Evolutionary conservation across 768 basidiomycete species (phyloP).

Genomic region (Neoboletus subvelutipes): DNA sequence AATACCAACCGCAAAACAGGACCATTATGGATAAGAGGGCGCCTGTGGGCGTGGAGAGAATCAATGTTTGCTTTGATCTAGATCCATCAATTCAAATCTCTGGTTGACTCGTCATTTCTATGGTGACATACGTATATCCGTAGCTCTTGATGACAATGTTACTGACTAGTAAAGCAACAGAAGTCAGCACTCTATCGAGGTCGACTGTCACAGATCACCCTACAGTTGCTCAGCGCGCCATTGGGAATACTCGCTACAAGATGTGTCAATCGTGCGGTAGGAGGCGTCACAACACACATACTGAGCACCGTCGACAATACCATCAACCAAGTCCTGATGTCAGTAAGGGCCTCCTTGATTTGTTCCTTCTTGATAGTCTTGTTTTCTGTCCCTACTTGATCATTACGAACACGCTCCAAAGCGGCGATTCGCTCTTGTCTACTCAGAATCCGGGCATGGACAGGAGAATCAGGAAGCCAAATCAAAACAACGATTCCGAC

Average conservation of each 20-base stretch:
- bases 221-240: slow-evolving; percentile 62
- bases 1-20: slow-evolving; percentile 60
- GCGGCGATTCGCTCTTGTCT: slow-evolving; percentile 61
- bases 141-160: slow-evolving; percentile 63
- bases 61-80: slow-evolving; percentile 60
- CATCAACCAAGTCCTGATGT: slow-evolving; percentile 62
- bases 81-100: background rate
- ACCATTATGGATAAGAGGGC: slow-evolving; percentile 48
- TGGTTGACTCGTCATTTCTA: background rate
- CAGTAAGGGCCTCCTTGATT: slow-evolving; percentile 53
- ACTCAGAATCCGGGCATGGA: slow-evolving; percentile 55
- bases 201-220: slow-evolving; percentile 18
- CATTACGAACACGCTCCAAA: slow-evolving; percentile 64
- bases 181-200: background rate
- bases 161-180: slow-evolving; percentile 41
- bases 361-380: slow-evolving; percentile 59
- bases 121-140: slow-evolving; percentile 54
- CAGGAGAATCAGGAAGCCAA: slow-evolving; percentile 65
- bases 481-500: slow-evolving; percentile 56
- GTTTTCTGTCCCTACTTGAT: slow-evolving; percentile 63
- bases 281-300: slow-evolving; percentile 30
- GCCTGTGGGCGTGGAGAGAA: slow-evolving; percentile 57
- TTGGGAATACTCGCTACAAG: slow-evolving; percentile 61
- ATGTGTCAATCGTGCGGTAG: background rate
- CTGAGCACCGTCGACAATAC: slow-evolving; percentile 58